Evolutionary conservation across 2,329 filamentous ascomycete genomes (phyloP).

Genomic region (Fusarium papillatum): DNA sequence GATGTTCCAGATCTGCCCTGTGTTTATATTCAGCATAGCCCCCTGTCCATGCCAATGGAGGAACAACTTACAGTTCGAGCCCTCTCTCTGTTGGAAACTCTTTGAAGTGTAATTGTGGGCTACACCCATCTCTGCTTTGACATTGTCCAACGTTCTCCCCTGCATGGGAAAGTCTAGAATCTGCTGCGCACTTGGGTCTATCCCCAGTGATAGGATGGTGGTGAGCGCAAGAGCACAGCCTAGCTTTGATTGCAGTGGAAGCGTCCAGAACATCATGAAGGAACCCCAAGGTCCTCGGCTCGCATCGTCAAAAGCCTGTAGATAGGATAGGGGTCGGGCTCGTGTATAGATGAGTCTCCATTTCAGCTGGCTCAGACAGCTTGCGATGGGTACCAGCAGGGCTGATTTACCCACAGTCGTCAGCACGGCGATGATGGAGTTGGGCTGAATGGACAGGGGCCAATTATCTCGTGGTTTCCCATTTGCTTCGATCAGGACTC

Average conservation of each 20-base stretch:
- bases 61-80: background rate
- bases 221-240: background rate
- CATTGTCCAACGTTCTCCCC: background rate
- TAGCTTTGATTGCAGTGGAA: background rate
- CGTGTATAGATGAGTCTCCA: background rate
- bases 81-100: background rate
- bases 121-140: background rate
- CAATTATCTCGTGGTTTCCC: background rate
- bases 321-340: background rate
- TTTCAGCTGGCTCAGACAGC: background rate
- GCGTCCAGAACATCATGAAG: background rate
- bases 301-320: background rate
- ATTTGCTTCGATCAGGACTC: background rate
- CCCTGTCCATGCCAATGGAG: too few relatives aligned
- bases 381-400: background rate
- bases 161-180: background rate
- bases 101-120: background rate
- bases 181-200: background rate
- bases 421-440: background rate
- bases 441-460: background rate
- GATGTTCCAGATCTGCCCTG: background rate
- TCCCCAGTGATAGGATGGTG: background rate
- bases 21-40: background rate
- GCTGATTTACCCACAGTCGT: background rate
- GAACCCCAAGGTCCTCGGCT: background rate